Conservation (phyloP, 441 rosid genomes). For the Croton setiger region DNA sequence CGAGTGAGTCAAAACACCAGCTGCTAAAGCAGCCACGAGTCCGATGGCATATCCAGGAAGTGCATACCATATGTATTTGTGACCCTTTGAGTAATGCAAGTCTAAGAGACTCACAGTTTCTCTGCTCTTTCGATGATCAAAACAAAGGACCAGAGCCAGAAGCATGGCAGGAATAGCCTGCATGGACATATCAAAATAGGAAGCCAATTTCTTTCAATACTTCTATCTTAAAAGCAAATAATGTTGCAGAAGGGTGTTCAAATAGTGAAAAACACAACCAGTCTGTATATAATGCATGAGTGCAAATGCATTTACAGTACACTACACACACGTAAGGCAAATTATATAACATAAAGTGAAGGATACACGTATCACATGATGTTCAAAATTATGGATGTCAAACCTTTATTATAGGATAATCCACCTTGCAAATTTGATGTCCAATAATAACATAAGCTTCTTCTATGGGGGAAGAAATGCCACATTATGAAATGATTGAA, state of each 20-base stretch:
- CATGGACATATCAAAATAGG: slow-evolving; percentile 18
- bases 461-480: background rate
- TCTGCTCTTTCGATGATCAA: slow-evolving; percentile 79
- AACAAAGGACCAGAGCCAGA: slow-evolving; percentile 76
- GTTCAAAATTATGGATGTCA: background rate
- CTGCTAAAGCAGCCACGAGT: slow-evolving; percentile 69
- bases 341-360: background rate
- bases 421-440: background rate
- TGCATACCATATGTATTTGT: slow-evolving; percentile 83
- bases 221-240: background rate
- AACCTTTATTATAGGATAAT: background rate
- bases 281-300: background rate
- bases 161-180: slow-evolving; percentile 99
- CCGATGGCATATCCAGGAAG: slow-evolving; percentile 88
- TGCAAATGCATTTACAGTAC: background rate
- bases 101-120: slow-evolving; percentile 67
- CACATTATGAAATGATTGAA: background rate
- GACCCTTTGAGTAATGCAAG: slow-evolving; percentile 69
- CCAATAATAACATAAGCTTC: slow-evolving; percentile 5
- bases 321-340: background rate
- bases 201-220: background rate
- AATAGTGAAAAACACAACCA: background rate
- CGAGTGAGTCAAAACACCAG: slow-evolving; percentile 74
- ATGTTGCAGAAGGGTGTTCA: background rate
- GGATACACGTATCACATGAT: background rate